A percentile compares a stretch with the other conserved stretches of the same genome.
Evolutionary conservation across 1,284 basidiomycete genomes (phyloP).

Genomic region (Psilocybe mexicana): DNA sequence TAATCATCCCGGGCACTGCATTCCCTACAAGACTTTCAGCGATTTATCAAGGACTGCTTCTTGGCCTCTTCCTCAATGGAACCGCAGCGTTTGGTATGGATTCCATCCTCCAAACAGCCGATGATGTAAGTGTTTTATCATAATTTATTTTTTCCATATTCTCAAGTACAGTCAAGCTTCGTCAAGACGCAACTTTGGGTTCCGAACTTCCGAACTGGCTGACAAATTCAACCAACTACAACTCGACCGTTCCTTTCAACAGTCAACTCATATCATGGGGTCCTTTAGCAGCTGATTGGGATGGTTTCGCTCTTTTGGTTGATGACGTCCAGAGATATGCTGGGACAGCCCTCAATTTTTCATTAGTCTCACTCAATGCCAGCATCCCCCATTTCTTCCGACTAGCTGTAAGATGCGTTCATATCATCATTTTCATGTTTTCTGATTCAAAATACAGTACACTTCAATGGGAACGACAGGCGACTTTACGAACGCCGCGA

Average conservation of each 20-base stretch:
- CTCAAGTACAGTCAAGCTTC: constrained; percentile 47
- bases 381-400: constrained; percentile 82
- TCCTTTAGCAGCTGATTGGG: constrained; percentile 59
- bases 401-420: constrained; percentile 64
- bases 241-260: constrained; percentile 51
- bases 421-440: background rate
- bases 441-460: constrained; percentile 44
- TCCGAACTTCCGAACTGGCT: constrained; percentile 71
- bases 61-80: constrained; percentile 83
- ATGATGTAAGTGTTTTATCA: constrained; percentile 50
- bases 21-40: constrained; percentile 81
- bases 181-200: constrained; percentile 71
- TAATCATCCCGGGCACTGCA: constrained; percentile 75
- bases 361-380: constrained; percentile 59
- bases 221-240: constrained; percentile 69
- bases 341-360: constrained; percentile 66
- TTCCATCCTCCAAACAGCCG: constrained; percentile 76
- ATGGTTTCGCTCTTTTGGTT: constrained; percentile 77
- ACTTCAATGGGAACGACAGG: constrained; percentile 54
- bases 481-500: constrained; percentile 83
- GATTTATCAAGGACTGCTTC: constrained; percentile 77
- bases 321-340: constrained; percentile 83
- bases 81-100: constrained; percentile 79
- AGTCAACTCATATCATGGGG: constrained; percentile 70
- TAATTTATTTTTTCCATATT: background rate